Evolutionary conservation across 768 basidiomycete genomes (phyloP).

Genomic region (Serendipita vermifera): DNA sequence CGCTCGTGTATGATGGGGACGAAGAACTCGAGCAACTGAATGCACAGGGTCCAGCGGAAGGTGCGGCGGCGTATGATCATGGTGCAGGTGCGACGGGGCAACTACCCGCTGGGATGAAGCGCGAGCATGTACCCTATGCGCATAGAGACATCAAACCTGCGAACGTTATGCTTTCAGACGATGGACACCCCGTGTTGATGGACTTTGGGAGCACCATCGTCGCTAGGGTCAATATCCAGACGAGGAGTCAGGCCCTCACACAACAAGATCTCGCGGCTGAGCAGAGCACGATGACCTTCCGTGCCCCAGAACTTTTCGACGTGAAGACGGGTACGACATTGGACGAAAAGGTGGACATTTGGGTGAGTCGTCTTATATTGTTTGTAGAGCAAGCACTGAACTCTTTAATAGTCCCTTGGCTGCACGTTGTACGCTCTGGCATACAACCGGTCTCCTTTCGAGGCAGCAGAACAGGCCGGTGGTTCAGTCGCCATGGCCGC

Average conservation of each 20-base stretch:
- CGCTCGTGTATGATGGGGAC: constrained; percentile 68
- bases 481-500: constrained; percentile 98
- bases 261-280: constrained; percentile 97
- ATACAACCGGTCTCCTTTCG: constrained; percentile 93
- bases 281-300: constrained; percentile 97
- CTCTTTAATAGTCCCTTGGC: constrained; percentile 61
- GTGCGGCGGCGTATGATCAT: constrained; percentile 26
- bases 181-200: constrained; percentile 89
- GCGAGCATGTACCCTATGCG: constrained; percentile 73
- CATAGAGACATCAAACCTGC: constrained; percentile 95
- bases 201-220: constrained; percentile 90
- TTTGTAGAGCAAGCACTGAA: not conserved
- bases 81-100: constrained; percentile 13
- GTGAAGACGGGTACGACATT: constrained; percentile 79
- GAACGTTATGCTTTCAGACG: constrained; percentile 94
- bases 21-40: constrained; percentile 39
- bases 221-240: constrained; percentile 71
- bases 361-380: constrained; percentile 42
- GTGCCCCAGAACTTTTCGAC: constrained; percentile 95
- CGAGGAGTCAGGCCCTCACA: constrained; percentile 70
- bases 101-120: constrained; percentile 26
- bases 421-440: constrained; percentile 91
- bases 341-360: constrained; percentile 94
- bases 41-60: constrained; percentile 21
- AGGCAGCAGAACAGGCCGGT: constrained; percentile 83